A percentile compares a stretch with the other conserved stretches of the same genome.
phyloP scores from a whole-genome alignment of 208 protist genomes.

The Herpetomonas muscarum region DNA sequence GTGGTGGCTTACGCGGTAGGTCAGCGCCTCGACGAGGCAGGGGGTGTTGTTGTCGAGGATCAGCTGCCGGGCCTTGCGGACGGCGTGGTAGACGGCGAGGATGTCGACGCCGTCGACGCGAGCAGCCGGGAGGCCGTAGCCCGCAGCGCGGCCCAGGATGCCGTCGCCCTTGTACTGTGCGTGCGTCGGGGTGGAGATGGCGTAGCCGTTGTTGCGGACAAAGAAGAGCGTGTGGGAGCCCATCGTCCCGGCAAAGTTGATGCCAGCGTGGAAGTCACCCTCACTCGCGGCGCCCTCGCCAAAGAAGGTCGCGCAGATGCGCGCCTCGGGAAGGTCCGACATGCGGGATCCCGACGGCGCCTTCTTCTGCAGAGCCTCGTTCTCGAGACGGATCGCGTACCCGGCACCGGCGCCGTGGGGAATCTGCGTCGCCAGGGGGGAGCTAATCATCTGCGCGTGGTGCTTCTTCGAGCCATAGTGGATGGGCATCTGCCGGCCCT shows the following conservation, averaged over 20 bases:
- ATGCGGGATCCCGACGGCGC: conserved; percentile 22
- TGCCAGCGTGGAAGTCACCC: conserved; percentile 96
- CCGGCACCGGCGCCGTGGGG: conserved; percentile 93
- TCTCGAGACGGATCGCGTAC: conserved; percentile 92
- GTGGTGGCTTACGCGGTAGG: conserved; percentile 95
- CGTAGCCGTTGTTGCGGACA: conserved; percentile 94
- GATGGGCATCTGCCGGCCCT: conserved; percentile 97
- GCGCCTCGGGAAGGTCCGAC: conserved; percentile 19
- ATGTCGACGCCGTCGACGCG: conserved; percentile 97
- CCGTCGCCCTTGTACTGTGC: conserved; percentile 96
- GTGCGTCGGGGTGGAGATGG: conserved; percentile 94
- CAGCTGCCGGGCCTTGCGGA: conserved; percentile 80
- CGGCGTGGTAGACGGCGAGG: conserved; percentile 92
- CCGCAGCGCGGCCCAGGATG: conserved; percentile 71
- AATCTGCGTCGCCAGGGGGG: conserved; percentile 96
- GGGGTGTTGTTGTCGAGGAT: conserved; percentile 78
- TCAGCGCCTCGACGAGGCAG: conserved; percentile 96
- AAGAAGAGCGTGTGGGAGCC: conserved; percentile 93
- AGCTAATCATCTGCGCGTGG: conserved; percentile 95
- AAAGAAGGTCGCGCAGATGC: conserved; percentile 93
- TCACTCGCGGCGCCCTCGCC: conserved; percentile 96
- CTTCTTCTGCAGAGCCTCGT: conserved; percentile 33
- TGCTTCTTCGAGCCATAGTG: conserved; percentile 94
- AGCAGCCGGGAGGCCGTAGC: conserved; percentile 88
- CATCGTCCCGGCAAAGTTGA: conserved; percentile 96